Evolutionary conservation across 352 stramenopile species (phyloP).

Genomic region (Thraustotheca clavata): DNA sequence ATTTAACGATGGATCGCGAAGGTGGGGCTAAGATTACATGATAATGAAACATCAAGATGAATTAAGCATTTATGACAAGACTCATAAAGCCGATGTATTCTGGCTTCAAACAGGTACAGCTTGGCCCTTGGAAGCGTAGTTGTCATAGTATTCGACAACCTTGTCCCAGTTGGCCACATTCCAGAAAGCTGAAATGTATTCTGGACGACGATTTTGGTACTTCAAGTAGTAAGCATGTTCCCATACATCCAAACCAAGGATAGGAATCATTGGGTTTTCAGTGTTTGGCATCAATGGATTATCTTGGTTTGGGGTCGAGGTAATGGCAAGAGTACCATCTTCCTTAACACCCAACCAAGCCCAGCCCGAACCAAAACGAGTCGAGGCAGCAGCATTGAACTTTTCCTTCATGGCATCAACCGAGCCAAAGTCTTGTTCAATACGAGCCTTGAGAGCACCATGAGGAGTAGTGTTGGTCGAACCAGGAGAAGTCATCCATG

Average conservation of each 20-base stretch:
- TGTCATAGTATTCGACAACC: slow-evolving; percentile 88
- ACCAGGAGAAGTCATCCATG: slow-evolving; percentile 80
- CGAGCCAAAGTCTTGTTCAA: slow-evolving; percentile 87
- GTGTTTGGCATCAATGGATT: slow-evolving; percentile 80
- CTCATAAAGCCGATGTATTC: too few relatives aligned
- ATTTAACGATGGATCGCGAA: too few relatives aligned
- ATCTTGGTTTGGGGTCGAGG: slow-evolving; percentile 94
- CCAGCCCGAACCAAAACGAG: slow-evolving; percentile 87
- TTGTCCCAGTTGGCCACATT: slow-evolving; percentile 96
- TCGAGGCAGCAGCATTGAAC: slow-evolving; percentile 82
- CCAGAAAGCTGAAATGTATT: slow-evolving; percentile 97
- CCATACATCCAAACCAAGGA: slow-evolving; percentile 94
- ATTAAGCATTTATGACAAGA: too few relatives aligned
- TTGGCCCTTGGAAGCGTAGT: slow-evolving; percentile 80
- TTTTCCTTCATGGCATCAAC: slow-evolving; percentile 84
- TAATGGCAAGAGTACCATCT: slow-evolving; percentile 91
- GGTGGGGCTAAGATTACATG: too few relatives aligned
- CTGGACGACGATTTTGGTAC: slow-evolving; percentile 94
- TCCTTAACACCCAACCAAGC: slow-evolving; percentile 81
- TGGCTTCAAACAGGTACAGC: slow-evolving; percentile 65
- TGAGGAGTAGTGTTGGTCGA: slow-evolving; percentile 72
- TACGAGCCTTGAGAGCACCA: slow-evolving; percentile 69
- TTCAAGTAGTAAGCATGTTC: slow-evolving; percentile 96
- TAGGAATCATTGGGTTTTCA: slow-evolving; percentile 81
- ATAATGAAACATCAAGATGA: too few relatives aligned